Conservation (phyloP, 371 early-diverging fungal genomes). For the Neoconidiobolus thromboides region DNA sequence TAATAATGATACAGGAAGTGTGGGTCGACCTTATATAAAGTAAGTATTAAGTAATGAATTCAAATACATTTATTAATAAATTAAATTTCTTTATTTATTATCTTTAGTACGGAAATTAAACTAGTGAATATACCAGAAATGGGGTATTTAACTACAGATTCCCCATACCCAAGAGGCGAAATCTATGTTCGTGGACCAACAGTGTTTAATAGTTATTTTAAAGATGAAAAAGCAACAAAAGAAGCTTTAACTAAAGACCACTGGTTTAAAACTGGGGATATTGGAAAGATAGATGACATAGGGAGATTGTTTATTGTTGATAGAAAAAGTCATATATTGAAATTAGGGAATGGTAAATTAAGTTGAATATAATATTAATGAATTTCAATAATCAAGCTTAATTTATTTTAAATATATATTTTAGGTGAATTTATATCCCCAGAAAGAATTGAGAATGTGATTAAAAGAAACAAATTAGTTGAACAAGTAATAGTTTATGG, state of each 20-base stretch:
- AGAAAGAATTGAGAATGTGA: slow-evolving; percentile 57
- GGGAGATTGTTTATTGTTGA: slow-evolving; percentile 49
- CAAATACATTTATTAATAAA: background rate
- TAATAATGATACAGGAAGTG: background rate
- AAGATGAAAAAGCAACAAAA: slow-evolving; percentile 51
- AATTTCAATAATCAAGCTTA: no score
- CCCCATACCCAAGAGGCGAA: slow-evolving; percentile 75
- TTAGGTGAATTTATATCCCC: slow-evolving; percentile 95
- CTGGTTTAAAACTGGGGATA: slow-evolving; percentile 85
- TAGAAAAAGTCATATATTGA: slow-evolving; percentile 96
- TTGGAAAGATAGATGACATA: slow-evolving; percentile 39
- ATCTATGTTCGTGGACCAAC: slow-evolving; percentile 71
- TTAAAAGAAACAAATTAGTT: slow-evolving; percentile 41
- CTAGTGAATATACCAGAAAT: slow-evolving; percentile 82
- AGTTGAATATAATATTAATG: no score
- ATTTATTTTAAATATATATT: no score
- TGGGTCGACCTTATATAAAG: background rate
- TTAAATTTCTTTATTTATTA: no score
- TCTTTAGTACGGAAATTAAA: slow-evolving; percentile 41
- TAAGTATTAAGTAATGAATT: background rate
- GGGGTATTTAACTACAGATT: slow-evolving; percentile 56
- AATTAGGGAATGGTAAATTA: slow-evolving; percentile 33
- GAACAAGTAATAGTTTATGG: slow-evolving; percentile 82
- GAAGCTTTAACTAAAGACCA: slow-evolving; percentile 55
- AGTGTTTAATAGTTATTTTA: slow-evolving; percentile 64